phyloP scores from a whole-genome alignment of 768 basidiomycete species.

The Termitomyces sp. region DNA sequence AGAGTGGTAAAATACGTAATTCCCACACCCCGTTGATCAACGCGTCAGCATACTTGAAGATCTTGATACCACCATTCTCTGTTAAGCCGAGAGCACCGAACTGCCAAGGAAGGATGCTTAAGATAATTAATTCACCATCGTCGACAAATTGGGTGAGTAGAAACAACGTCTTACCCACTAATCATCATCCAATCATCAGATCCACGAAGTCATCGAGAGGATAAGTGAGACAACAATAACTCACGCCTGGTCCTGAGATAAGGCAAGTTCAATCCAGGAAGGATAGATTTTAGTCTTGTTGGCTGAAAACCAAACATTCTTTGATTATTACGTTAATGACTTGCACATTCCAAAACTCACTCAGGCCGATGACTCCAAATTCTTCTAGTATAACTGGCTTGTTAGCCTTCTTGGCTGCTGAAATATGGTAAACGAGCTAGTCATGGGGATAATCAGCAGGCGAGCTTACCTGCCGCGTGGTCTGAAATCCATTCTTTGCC shows the following conservation, averaged over 20 bases:
- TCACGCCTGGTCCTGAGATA: slow-evolving; percentile 48
- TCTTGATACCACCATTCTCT: slow-evolving; percentile 47
- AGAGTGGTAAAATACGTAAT: not conserved
- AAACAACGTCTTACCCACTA: slow-evolving; percentile 26
- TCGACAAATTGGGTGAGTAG: not conserved
- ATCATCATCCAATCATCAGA: not conserved
- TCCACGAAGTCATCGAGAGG: not conserved
- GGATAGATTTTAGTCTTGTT: slow-evolving; percentile 51
- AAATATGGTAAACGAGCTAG: not conserved
- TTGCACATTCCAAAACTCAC: slow-evolving; percentile 22
- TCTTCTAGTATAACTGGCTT: slow-evolving; percentile 66
- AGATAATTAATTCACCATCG: not conserved
- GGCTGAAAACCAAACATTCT: slow-evolving; percentile 21
- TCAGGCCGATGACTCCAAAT: slow-evolving; percentile 46
- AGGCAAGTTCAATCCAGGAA: slow-evolving; percentile 43
- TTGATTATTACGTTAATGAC: not conserved
- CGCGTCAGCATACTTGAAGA: slow-evolving; percentile 53
- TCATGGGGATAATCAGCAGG: not conserved
- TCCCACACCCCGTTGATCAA: slow-evolving; percentile 38
- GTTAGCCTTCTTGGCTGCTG: slow-evolving; percentile 46
- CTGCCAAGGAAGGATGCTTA: slow-evolving; percentile 58
- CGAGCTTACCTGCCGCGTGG: slow-evolving; percentile 40
- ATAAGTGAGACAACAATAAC: slow-evolving; percentile 12
- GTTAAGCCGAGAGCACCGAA: slow-evolving; percentile 46
- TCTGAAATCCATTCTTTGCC: slow-evolving; percentile 56